Percentiles rank a stretch among this genome's conserved stretches.
These are phyloP conservation scores for Kandelia obovata DNA, from an alignment of 345 rosid species.

Conservation along the genomic window DNA sequence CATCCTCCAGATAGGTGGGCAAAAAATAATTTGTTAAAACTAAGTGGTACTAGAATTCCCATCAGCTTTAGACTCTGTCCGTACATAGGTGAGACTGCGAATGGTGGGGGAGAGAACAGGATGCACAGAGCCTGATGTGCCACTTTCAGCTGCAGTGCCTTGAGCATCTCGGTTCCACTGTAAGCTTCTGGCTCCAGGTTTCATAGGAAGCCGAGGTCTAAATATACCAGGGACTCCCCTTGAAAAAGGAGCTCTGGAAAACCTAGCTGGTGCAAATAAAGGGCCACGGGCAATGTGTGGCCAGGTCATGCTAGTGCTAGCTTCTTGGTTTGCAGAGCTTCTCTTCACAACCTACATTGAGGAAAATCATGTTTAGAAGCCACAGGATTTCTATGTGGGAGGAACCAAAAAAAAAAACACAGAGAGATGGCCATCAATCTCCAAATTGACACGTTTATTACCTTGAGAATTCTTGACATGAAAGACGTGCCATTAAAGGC, in stretches of 20 bases:
- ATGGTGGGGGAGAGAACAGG: slow-evolving; percentile 28
- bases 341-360: slow-evolving; percentile 68
- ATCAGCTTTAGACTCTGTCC: slow-evolving; percentile 52
- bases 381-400: not conserved
- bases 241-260: slow-evolving; percentile 50
- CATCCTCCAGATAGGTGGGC: not conserved
- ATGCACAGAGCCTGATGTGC: slow-evolving; percentile 31
- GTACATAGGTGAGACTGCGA: slow-evolving; percentile 77
- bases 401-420: not conserved
- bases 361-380: slow-evolving; percentile 3
- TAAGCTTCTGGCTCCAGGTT: slow-evolving; percentile 76
- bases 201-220: slow-evolving; percentile 56
- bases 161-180: slow-evolving; percentile 92
- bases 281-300: slow-evolving; percentile 48
- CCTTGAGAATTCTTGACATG: slow-evolving; percentile 95
- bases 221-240: slow-evolving; percentile 63
- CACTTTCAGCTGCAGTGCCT: slow-evolving; percentile 35
- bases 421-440: not conserved
- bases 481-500: slow-evolving; percentile 83
- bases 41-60: slow-evolving; percentile 34
- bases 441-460: slow-evolving; percentile 16
- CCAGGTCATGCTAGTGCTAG: slow-evolving; percentile 55
- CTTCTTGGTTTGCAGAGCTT: slow-evolving; percentile 55
- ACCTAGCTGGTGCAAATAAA: slow-evolving; percentile 48
- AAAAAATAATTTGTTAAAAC: not conserved